Percentiles rank a stretch among this genome's conserved stretches.
These are phyloP conservation scores for Aaosphaeria pasadenensis DNA, from an alignment of 2,329 filamentous ascomycete genomes.

Conservation along the genomic window DNA sequence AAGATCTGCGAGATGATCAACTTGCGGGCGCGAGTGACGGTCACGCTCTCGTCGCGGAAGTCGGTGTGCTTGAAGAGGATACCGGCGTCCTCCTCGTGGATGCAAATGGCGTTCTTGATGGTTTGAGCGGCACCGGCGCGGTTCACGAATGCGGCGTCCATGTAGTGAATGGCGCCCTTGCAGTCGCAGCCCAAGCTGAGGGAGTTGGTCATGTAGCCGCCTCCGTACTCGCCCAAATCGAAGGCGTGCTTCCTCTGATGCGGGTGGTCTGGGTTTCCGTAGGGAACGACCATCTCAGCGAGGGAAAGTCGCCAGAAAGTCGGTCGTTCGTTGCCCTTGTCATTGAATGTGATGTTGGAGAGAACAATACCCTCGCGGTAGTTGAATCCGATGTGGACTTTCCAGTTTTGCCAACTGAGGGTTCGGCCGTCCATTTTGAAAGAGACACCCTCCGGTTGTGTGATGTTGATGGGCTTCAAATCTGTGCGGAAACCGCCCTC, in stretches of 20 bases:
- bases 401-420: constrained; percentile 91
- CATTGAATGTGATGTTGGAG: constrained; percentile 86
- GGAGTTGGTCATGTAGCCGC: constrained; percentile 80
- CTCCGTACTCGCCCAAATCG: constrained; percentile 77
- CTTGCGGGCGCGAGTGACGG: constrained; percentile 82
- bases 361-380: constrained; percentile 89
- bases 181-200: constrained; percentile 77
- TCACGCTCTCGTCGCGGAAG: constrained; percentile 84
- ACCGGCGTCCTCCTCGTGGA: constrained; percentile 89
- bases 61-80: constrained; percentile 94
- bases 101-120: constrained; percentile 92
- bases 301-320: constrained; percentile 88
- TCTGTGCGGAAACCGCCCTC: constrained; percentile 74
- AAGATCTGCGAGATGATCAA: constrained; percentile 89
- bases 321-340: constrained; percentile 71
- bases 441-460: constrained; percentile 83
- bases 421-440: constrained; percentile 73
- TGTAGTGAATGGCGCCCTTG: constrained; percentile 87
- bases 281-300: constrained; percentile 92
- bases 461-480: constrained; percentile 83
- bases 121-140: constrained; percentile 69
- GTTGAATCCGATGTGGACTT: constrained; percentile 90
- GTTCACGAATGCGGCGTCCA: constrained; percentile 83
- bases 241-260: constrained; percentile 82
- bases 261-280: constrained; percentile 75